Evolutionary conservation across 495 filamentous ascomycete genomes (phyloP).

Genomic region (Penicillium canariense): DNA sequence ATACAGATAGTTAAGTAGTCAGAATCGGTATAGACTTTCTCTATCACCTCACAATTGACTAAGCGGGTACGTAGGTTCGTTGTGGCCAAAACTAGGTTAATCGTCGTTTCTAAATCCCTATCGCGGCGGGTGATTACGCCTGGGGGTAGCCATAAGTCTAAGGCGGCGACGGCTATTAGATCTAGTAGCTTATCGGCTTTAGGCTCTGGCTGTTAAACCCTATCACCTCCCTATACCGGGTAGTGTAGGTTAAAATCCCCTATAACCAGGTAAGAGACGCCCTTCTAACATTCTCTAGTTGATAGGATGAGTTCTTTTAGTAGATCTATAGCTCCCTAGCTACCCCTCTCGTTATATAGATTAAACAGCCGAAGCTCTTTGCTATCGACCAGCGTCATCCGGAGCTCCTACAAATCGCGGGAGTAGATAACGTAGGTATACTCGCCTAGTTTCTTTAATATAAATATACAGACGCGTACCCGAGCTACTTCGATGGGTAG

Average conservation of each 20-base stretch:
- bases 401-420: background rate
- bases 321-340: too few relatives aligned
- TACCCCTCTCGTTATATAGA: constrained; percentile 1
- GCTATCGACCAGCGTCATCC: too few relatives aligned
- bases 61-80: too few relatives aligned
- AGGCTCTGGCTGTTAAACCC: too few relatives aligned
- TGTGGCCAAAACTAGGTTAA: background rate
- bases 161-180: too few relatives aligned
- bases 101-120: background rate
- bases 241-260: too few relatives aligned
- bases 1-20: background rate
- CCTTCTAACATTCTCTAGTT: too few relatives aligned
- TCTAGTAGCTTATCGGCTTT: background rate
- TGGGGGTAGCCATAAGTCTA: background rate
- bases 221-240: too few relatives aligned
- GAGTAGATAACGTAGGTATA: background rate
- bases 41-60: too few relatives aligned
- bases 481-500: background rate
- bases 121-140: background rate
- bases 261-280: too few relatives aligned
- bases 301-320: too few relatives aligned
- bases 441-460: background rate
- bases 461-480: constrained; percentile 1
- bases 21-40: too few relatives aligned
- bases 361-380: constrained; percentile 9